Base-by-base conservation (phyloP, 495 filamentous ascomycete genomes). In the Neurospora sp. region DNA sequence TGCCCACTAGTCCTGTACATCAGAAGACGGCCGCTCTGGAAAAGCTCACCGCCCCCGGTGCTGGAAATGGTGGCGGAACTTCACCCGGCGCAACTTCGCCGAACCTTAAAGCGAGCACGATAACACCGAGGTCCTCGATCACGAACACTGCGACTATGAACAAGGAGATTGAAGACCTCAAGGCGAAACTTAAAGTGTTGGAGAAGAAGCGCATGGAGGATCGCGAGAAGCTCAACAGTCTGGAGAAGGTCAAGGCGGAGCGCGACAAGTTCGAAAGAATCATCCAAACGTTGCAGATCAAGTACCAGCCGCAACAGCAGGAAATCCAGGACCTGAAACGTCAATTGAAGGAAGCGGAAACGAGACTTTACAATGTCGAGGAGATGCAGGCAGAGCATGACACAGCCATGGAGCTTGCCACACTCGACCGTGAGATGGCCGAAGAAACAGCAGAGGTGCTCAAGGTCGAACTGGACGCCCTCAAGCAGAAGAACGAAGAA, bases 391-490 rank as follows among this genome's bases (percentile, higher is more conserved):
- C 90, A 0, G 94, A 97, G 70, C 89, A 96, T 81, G 96, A 98
- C 20, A 87, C 89, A 7, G 85, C 91, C 18, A 83, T 97, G 81
- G 96, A 99, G 83, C 91, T 97, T 83, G 93, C 93, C 20, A 90
- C 91, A 0, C 83, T 99, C 22, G 96, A 99, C 78, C 87, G 93
- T 18, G 95, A 98, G 81, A 97, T 98, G 94, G 96, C 96, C 3
- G 95, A 98, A 80, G 95, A 98, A 78, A 92, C 89, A 42, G 91
- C 92, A 7, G 96, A 98, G 74, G 87, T 88, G 20, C 84, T 91
- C 40, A 94, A 92, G 78, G 86, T 88, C 3, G 96, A 98, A 80
- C 85, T 94, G 22, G 92, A 97, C n/a, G 84, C 88, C 5, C 81
- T 97, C 61, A 91, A 91, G 75, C 81, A 85, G 39, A 93, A 89